Conservation (phyloP, 331 rosid species). For the Prunus yedoensis region DNA sequence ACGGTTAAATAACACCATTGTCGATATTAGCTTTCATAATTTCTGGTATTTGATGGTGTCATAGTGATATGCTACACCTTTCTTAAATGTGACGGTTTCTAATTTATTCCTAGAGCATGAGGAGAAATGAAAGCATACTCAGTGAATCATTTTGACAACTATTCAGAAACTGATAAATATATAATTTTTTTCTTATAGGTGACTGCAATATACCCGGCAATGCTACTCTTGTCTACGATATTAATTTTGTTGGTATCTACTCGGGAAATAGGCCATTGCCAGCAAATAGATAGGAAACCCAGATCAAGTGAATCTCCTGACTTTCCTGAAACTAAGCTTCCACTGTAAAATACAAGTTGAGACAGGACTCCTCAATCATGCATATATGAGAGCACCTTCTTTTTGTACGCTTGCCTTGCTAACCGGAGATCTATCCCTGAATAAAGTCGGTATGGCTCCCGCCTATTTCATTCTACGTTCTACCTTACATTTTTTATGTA, state of each 20-base stretch:
- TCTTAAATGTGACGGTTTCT: not conserved
- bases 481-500: not conserved
- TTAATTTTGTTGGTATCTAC: slow-evolving; percentile 70
- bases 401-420: slow-evolving; percentile 12
- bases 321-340: slow-evolving; percentile 15
- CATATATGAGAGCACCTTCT: slow-evolving; percentile 9
- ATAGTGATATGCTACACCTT: not conserved
- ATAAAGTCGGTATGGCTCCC: not conserved
- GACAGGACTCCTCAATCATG: slow-evolving; percentile 26
- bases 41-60: not conserved
- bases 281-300: slow-evolving; percentile 25
- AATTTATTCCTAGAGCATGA: not conserved
- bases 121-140: not conserved
- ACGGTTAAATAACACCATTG: not conserved
- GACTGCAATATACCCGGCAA: slow-evolving; percentile 95
- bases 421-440: slow-evolving; percentile 3
- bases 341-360: slow-evolving; percentile 17
- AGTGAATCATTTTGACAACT: not conserved
- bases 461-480: not conserved
- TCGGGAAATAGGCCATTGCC: slow-evolving; percentile 60
- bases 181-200: slow-evolving; percentile 47
- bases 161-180: slow-evolving; percentile 28
- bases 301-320: slow-evolving; percentile 41
- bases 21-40: not conserved
- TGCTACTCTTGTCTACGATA: slow-evolving; percentile 87